Conservation (phyloP, 768 basidiomycete species). For the Dacryopinax spathularia region DNA sequence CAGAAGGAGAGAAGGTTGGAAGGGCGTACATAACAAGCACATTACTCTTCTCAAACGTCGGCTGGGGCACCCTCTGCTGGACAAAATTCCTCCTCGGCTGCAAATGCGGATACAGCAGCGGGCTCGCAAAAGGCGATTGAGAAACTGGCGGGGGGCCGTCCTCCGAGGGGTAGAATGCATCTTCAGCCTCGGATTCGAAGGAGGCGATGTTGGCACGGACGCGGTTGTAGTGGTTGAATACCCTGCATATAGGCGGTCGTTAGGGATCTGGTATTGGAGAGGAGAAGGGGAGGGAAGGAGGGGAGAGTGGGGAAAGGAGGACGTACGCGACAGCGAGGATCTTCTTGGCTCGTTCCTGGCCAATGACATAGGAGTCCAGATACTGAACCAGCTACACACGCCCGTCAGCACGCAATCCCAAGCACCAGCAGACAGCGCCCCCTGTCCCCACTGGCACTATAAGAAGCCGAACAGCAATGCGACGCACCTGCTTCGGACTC, state of each 20-base stretch:
- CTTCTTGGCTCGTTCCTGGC: slow-evolving; percentile 87
- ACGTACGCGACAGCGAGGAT: slow-evolving; percentile 86
- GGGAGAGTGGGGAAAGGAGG: background rate
- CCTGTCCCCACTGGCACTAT: too few relatives aligned
- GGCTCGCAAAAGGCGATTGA: slow-evolving; percentile 2
- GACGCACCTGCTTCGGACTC: background rate
- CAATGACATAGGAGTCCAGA: slow-evolving; percentile 78
- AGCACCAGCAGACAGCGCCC: too few relatives aligned
- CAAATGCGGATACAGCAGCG: background rate
- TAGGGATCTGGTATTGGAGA: slow-evolving; percentile 6
- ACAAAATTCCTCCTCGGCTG: background rate
- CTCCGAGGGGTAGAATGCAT: slow-evolving; percentile 9
- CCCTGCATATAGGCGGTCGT: slow-evolving; percentile 32
- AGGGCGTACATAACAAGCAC: slow-evolving; percentile 68
- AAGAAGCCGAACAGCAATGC: too few relatives aligned
- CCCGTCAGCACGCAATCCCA: background rate
- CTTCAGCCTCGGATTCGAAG: slow-evolving; percentile 27
- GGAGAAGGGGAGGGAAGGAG: background rate
- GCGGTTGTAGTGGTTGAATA: slow-evolving; percentile 91
- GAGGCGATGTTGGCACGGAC: slow-evolving; percentile 54
- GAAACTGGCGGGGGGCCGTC: slow-evolving; percentile 14
- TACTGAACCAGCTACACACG: slow-evolving; percentile 62
- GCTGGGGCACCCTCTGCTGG: slow-evolving; percentile 23
- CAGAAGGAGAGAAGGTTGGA: too few relatives aligned
- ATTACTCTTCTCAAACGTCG: slow-evolving; percentile 84